phyloP scores from a whole-genome alignment of 2,329 filamentous ascomycete species.

The Clathrospora elynae region DNA sequence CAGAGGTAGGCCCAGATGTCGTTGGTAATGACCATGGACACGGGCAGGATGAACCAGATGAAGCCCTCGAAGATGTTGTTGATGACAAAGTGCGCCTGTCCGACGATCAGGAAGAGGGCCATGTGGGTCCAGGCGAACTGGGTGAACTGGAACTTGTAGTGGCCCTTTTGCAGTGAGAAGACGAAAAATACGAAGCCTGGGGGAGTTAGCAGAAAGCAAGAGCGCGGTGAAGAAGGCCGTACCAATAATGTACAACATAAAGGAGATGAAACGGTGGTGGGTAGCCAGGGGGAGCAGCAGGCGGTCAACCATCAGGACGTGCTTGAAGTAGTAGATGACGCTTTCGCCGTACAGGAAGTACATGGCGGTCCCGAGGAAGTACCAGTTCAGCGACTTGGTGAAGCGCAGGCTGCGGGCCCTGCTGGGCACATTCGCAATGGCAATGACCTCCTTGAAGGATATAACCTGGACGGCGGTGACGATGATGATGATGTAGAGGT shows the following conservation, averaged over 20 bases:
- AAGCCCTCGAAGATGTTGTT: constrained; percentile 99
- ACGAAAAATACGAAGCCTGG: constrained; percentile 98
- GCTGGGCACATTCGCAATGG: constrained; percentile 93
- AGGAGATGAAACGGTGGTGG: constrained; percentile 98
- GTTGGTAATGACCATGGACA: constrained; percentile 94
- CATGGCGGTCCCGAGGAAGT: constrained; percentile 98
- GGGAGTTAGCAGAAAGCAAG: constrained; percentile 31
- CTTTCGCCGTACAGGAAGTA: constrained; percentile 99
- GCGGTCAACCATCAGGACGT: constrained; percentile 93
- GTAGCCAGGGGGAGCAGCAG: constrained; percentile 91
- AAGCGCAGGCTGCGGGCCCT: constrained; percentile 87
- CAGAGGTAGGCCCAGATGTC: constrained; percentile 98
- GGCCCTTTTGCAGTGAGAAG: constrained; percentile 87
- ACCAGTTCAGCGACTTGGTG: constrained; percentile 98
- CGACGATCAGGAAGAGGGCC: constrained; percentile 96
- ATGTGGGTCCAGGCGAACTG: constrained; percentile 99
- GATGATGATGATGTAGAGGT: constrained; percentile 94
- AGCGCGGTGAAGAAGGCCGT: constrained; percentile 42
- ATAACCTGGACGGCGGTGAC: constrained; percentile 94
- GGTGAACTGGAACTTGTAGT: constrained; percentile 98
- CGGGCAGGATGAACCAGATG: constrained; percentile 99
- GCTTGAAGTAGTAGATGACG: constrained; percentile 99
- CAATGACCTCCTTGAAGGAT: constrained; percentile 99
- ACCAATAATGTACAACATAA: constrained; percentile 97
- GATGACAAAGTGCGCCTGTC: constrained; percentile 99